Evolutionary conservation across 805 yeast species (phyloP).

Genomic region (Pichia insulana): DNA sequence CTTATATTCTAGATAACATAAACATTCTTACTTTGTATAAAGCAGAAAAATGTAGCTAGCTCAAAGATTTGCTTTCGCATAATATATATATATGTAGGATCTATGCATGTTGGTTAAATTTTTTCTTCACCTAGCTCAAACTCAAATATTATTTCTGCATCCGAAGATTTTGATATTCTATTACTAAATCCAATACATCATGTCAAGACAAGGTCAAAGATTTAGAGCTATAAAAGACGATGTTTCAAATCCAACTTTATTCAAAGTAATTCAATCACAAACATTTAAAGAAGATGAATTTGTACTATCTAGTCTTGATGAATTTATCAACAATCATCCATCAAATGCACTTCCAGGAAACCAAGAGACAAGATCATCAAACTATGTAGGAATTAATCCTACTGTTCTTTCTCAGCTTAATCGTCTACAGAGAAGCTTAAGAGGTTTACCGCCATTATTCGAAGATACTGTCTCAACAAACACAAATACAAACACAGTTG

Average conservation of each 20-base stretch:
- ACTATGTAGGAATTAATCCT: slow-evolving; percentile 21
- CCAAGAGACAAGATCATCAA: background rate
- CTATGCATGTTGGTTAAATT: too few species aligned
- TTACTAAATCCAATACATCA: background rate
- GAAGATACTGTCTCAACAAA: slow-evolving; percentile 14
- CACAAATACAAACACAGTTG: background rate
- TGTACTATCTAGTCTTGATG: slow-evolving; percentile 9
- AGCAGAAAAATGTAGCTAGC: too few species aligned
- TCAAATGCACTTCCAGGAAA: background rate
- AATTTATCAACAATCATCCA: slow-evolving; percentile 7
- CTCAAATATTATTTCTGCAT: too few species aligned
- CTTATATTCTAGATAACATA: background rate
- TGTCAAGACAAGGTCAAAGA: slow-evolving; percentile 9
- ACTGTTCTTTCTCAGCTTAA: slow-evolving; percentile 27
- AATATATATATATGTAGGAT: too few species aligned
- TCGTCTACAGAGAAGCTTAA: slow-evolving; percentile 30
- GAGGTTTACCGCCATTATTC: slow-evolving; percentile 31
- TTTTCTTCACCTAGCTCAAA: too few species aligned
- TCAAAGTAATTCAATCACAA: slow-evolving; percentile 11
- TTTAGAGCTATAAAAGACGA: slow-evolving; percentile 12
- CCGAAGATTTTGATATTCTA: too few species aligned
- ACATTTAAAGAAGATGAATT: slow-evolving; percentile 12
- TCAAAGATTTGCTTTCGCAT: too few species aligned
- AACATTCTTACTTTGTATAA: too few species aligned
- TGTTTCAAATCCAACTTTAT: slow-evolving; percentile 9